Evolutionary conservation across 176 grass and related monocot genomes (phyloP), one percentile per base, ranked within the genome.

Genomic region (Ampelocalamus luodianensis): DNA sequence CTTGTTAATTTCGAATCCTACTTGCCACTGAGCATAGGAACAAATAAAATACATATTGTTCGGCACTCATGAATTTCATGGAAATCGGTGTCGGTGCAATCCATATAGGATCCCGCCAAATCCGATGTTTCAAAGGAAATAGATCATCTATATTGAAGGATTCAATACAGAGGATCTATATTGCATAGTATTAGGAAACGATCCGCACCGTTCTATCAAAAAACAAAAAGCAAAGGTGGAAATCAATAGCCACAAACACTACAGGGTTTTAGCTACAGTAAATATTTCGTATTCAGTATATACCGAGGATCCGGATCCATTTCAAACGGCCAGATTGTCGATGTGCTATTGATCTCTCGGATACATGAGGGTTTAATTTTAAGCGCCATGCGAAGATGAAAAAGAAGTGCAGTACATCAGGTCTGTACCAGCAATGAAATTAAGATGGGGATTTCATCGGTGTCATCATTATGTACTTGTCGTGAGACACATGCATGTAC

Each of bases 401-500:
- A 29, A 40, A 29, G 3, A 51, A 26, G 4, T 12, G 38, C n/a
- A 48, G 44, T 45, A 50, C 32, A 53, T 34, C 17, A 48, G 5
- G 10, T 5, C 13, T 78, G 79, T 86, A 86, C 73, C 37, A 34
- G 66, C 27, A 54, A n/a, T 26, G 84, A 53, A 61, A 61, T 79
- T 59, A 68, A 83, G 44, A 49, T 20, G 58, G 15, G 51, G 80
- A 69, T 90, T 78, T 75, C 60, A 83, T 76, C 71, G 74, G 42
- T 87, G 89, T 50, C 89, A 79, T 72, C 80, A 74, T 83, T 65
- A 65, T 14, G 89, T 90, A 83, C 85, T 87, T 87, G 85, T 72
- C 40, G 49, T 6, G 50, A 87, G 39, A 90, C 74, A 90, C 89
- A 87, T 90, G 84, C 74, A 68, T 53, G 68, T 73, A 72, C 74